Evolutionary conservation across 768 basidiomycete species (phyloP).

Genomic region (Trametes cingulata): DNA sequence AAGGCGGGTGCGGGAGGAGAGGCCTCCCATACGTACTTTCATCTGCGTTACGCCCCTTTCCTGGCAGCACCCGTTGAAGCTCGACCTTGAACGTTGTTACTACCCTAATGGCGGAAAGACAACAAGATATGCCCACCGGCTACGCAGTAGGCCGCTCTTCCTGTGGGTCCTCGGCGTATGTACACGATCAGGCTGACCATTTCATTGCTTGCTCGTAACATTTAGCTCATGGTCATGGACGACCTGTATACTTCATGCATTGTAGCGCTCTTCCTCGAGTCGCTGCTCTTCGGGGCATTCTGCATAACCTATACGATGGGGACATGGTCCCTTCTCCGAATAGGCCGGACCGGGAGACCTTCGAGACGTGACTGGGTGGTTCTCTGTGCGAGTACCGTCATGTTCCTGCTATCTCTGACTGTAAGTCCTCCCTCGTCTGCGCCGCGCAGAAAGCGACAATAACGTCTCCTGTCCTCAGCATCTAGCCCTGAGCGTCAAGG

Average conservation of each 20-base stretch:
- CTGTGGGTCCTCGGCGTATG: too few species aligned
- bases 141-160: too few species aligned
- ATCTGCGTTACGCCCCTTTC: too few species aligned
- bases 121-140: too few species aligned
- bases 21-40: too few species aligned
- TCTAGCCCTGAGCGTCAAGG: slow-evolving; percentile 1
- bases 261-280: slow-evolving; percentile 3
- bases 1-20: too few species aligned
- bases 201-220: too few species aligned
- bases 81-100: too few species aligned
- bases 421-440: neutral
- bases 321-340: slow-evolving; percentile 2
- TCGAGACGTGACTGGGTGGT: neutral
- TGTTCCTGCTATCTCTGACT: slow-evolving; percentile 2
- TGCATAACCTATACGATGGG: slow-evolving; percentile 1
- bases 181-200: too few species aligned
- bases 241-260: neutral
- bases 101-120: too few species aligned
- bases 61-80: too few species aligned
- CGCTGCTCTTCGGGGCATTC: slow-evolving; percentile 7
- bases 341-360: neutral
- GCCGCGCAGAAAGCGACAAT: neutral
- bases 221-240: too few species aligned
- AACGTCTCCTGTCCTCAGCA: neutral
- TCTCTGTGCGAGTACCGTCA: neutral